Evolutionary conservation across 305 asterid genomes (phyloP).

Genomic region (Striga hermonthica): DNA sequence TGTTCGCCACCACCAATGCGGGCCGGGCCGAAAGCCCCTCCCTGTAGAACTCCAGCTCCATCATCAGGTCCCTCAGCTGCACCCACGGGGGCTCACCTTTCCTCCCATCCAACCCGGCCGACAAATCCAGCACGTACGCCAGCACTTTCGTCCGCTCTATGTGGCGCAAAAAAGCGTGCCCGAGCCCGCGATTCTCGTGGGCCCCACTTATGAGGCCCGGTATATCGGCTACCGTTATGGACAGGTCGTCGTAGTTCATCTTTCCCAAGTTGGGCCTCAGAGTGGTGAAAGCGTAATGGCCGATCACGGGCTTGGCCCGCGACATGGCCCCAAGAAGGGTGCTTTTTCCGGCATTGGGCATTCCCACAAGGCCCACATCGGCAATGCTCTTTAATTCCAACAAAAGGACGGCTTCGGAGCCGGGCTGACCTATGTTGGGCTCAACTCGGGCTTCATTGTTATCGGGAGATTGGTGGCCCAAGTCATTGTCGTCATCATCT

Average conservation of each 20-base stretch:
- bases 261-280: slow-evolving; percentile 87
- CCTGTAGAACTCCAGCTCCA: slow-evolving; percentile 71
- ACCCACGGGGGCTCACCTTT: slow-evolving; percentile 88
- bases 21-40: slow-evolving; percentile 71
- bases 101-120: slow-evolving; percentile 59
- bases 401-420: slow-evolving; percentile 62
- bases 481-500: slow-evolving; percentile 32
- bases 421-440: slow-evolving; percentile 59
- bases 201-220: slow-evolving; percentile 91
- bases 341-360: slow-evolving; percentile 97
- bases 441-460: slow-evolving; percentile 38
- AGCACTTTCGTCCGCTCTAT: slow-evolving; percentile 81
- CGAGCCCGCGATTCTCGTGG: slow-evolving; percentile 87
- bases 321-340: slow-evolving; percentile 90
- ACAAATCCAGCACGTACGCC: slow-evolving; percentile 83
- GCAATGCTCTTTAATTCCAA: slow-evolving; percentile 91
- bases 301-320: slow-evolving; percentile 76
- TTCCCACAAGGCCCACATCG: slow-evolving; percentile 92
- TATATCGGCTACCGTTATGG: slow-evolving; percentile 85
- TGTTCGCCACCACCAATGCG: slow-evolving; percentile 82
- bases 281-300: slow-evolving; percentile 93
- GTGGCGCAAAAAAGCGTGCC: slow-evolving; percentile 88
- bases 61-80: slow-evolving; percentile 64
- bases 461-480: slow-evolving; percentile 37
- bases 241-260: slow-evolving; percentile 60